Base-by-base conservation (phyloP, 2,329 filamentous ascomycete genomes). In the Hypoxylon sp. region DNA sequence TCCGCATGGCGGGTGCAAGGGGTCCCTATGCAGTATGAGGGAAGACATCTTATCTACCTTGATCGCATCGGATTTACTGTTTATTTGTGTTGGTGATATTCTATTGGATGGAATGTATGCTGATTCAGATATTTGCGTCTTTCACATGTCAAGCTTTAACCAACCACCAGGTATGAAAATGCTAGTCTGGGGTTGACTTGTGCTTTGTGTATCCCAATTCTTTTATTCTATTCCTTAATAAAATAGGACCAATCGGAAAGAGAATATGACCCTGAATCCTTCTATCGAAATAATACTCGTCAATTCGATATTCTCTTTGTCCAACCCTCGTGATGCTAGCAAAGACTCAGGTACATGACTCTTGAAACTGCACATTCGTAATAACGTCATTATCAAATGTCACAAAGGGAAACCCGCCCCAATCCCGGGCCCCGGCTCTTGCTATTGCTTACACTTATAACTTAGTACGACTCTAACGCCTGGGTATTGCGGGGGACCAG, bases 361-460 rank as follows among this genome's bases (percentile, higher is more conserved):
- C 16, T 41, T 12, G 37, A 19, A 41, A 41, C 37, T 9, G 16
- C 16, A 41, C 37, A 41, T 41, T 41, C 37, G 43, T 47, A 25
- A 56, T 41, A 67, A 65, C 66, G 68, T 71, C 69, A 73, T 68
- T 68, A 64, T 69, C 68, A 69, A 73, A 68, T 70, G 64, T 61
- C 52, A 73, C 61, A 69, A 39, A 47, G 41, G 8, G 7, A 30
- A 45, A 50, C 21, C 6, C 11, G n/a, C 55, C 55, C 46, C 30
- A 64, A 55, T 52, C 51, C 63, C 51, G 37, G 34, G 45, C 23
- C 29, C 48, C 54, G 48, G 55, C 37, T 61, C 19, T 59, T 23
- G 16, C 30, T 55, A 46, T 16, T n/a, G 9, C 16, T 46, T 45
- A 30, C 23, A 46, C 25, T 47, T 27, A 27, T 27, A 27, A 56